Evolutionary conservation across 371 early-diverging fungal genomes (phyloP).

Genomic region (Haplosporangium sp.): DNA sequence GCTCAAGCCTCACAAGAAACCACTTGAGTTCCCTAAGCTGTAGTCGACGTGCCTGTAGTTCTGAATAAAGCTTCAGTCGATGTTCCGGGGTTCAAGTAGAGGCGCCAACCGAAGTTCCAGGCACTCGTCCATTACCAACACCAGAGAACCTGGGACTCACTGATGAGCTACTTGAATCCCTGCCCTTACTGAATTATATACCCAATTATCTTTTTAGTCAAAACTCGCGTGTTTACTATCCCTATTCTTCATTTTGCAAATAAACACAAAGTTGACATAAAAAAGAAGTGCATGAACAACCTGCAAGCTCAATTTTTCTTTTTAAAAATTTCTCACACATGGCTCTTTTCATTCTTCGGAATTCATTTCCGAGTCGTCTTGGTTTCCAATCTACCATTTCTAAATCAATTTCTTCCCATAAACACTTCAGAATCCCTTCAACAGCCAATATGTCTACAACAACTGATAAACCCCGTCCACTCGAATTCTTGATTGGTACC

Average conservation of each 20-base stretch:
- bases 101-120: neutral
- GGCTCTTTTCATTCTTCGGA: constrained; percentile 17
- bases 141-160: constrained; percentile 9
- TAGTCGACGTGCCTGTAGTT: too few relatives aligned
- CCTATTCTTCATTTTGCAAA: too few relatives aligned
- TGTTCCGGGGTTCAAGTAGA: too few relatives aligned
- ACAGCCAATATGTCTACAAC: constrained; percentile 10
- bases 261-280: neutral
- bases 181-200: neutral
- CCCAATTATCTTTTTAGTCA: too few relatives aligned
- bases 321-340: constrained; percentile 3
- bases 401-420: neutral
- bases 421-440: neutral
- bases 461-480: constrained; percentile 26
- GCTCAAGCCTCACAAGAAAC: too few relatives aligned
- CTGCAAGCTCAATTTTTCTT: too few relatives aligned
- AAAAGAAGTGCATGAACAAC: too few relatives aligned
- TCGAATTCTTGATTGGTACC: constrained; percentile 49
- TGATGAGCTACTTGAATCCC: neutral
- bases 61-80: too few relatives aligned
- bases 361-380: constrained; percentile 24
- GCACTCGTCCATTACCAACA: neutral
- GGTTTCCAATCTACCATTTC: neutral
- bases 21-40: too few relatives aligned
- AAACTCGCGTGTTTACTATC: too few relatives aligned